A percentile compares a stretch with the other conserved stretches of the same genome.
phyloP scores from a whole-genome alignment of 139 green algal genomes.

The Trebouxia sp. region DNA sequence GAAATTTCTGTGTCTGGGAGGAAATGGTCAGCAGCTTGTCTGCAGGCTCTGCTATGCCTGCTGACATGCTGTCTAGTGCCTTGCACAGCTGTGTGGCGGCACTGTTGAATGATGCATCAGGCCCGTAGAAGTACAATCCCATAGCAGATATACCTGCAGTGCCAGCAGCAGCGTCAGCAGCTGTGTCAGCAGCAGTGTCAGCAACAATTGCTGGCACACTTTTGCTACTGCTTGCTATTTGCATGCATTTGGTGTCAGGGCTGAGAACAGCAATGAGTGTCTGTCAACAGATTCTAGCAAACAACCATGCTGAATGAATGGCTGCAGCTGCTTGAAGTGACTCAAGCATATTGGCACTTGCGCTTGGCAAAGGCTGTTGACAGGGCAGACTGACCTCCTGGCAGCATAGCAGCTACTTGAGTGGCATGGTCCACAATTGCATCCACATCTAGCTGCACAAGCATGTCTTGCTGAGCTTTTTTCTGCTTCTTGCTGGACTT shows the following conservation, averaged over 20 bases:
- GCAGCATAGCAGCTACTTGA: slow-evolving; percentile 13
- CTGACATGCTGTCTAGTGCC: not conserved
- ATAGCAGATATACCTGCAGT: not conserved
- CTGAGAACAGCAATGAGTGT: too few relatives aligned
- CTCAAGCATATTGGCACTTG: too few relatives aligned
- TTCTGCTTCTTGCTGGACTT: slow-evolving; percentile 7
- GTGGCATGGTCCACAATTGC: not conserved
- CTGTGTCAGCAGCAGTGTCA: too few relatives aligned
- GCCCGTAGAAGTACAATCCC: not conserved
- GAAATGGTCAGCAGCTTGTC: slow-evolving; percentile 14
- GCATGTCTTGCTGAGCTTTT: slow-evolving; percentile 4
- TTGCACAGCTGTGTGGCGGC: not conserved
- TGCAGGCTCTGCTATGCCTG: not conserved
- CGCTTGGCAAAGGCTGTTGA: too few relatives aligned
- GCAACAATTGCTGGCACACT: too few relatives aligned
- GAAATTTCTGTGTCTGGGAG: not conserved
- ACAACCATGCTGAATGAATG: too few relatives aligned
- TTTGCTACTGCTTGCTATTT: too few relatives aligned
- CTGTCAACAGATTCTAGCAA: too few relatives aligned
- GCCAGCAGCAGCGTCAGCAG: too few relatives aligned
- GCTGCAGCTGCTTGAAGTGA: too few relatives aligned
- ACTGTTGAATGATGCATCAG: not conserved
- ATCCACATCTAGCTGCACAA: not conserved
- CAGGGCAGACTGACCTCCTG: too few relatives aligned
- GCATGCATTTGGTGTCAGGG: too few relatives aligned